Evolutionary conservation across 192 early-diverging fungal genomes (phyloP).

Genomic region (Phycomyces nitens): DNA sequence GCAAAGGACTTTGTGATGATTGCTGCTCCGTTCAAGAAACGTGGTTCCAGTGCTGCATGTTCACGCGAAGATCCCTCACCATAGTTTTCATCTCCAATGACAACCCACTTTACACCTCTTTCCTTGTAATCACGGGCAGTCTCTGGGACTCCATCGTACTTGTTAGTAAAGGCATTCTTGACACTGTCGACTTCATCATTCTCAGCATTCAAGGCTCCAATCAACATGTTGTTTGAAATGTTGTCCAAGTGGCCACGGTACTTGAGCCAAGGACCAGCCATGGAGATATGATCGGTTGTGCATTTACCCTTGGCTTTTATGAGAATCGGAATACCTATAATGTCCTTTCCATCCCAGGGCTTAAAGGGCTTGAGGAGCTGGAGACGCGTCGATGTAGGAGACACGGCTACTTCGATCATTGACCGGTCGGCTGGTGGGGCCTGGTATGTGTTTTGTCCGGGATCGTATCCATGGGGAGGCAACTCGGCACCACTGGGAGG

Average conservation of each 20-base stretch:
- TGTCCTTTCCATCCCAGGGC: slow-evolving; percentile 88
- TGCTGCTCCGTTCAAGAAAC: slow-evolving; percentile 90
- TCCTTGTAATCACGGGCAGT: slow-evolving; percentile 96
- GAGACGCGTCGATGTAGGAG: slow-evolving; percentile 84
- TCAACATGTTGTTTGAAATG: slow-evolving; percentile 99
- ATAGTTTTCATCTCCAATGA: slow-evolving; percentile 99
- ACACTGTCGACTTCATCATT: slow-evolving; percentile 74
- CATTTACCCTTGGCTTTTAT: slow-evolving; percentile 98
- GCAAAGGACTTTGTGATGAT: slow-evolving; percentile 97
- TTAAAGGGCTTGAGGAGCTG: slow-evolving; percentile 86
- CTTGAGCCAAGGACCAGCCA: slow-evolving; percentile 88
- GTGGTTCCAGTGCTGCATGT: slow-evolving; percentile 96
- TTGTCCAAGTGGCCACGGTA: slow-evolving; percentile 99
- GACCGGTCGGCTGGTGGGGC: slow-evolving; percentile 84
- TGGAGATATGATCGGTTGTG: slow-evolving; percentile 98
- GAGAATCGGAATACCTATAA: slow-evolving; percentile 76
- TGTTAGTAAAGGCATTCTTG: slow-evolving; percentile 66
- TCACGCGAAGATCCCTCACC: slow-evolving; percentile 99
- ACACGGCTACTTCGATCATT: slow-evolving; percentile 69
- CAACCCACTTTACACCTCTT: slow-evolving; percentile 81
- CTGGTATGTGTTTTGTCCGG: slow-evolving; percentile 93
- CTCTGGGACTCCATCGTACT: slow-evolving; percentile 90
- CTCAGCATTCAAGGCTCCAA: slow-evolving; percentile 91
- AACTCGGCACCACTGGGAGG: slow-evolving; percentile 84
- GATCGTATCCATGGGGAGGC: slow-evolving; percentile 89